These are phyloP conservation scores for Rhizophagus sp. DNA, from an alignment of 192 early-diverging fungal genomes.

Conservation along the genomic window DNA sequence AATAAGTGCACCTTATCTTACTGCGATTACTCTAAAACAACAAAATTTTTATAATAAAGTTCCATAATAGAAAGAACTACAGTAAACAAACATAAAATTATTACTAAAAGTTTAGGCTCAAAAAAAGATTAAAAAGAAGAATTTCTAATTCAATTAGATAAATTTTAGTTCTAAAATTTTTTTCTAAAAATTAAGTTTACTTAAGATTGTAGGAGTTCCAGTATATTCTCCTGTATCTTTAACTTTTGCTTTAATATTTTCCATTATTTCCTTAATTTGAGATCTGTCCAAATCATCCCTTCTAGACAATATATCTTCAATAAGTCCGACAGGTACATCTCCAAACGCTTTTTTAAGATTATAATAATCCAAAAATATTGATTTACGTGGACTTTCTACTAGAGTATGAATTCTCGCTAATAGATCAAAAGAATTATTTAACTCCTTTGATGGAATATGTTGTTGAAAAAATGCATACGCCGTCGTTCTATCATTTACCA, in stretches of 20 bases:
- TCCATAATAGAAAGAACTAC: neutral
- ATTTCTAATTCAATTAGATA: too few relatives aligned
- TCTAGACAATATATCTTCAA: conserved; percentile 87
- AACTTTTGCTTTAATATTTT: conserved; percentile 70
- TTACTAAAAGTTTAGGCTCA: too few relatives aligned
- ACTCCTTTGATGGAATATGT: conserved; percentile 71
- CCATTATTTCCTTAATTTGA: conserved; percentile 85
- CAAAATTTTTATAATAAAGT: conserved; percentile 71
- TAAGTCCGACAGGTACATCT: conserved; percentile 85
- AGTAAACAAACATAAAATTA: too few relatives aligned
- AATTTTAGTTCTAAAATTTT: neutral
- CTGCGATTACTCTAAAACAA: conserved; percentile 73
- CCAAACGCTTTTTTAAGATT: conserved; percentile 86
- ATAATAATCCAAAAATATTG: conserved; percentile 93
- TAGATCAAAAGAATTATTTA: conserved; percentile 78
- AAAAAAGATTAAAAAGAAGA: too few relatives aligned
- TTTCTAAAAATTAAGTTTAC: conserved; percentile 46
- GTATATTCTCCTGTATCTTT: conserved; percentile 53
- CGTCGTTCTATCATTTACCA: conserved; percentile 71
- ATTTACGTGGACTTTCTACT: conserved; percentile 76
- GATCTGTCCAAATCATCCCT: conserved; percentile 91
- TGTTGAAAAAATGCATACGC: conserved; percentile 79
- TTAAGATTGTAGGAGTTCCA: conserved; percentile 56
- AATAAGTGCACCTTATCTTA: conserved; percentile 88
- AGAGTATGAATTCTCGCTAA: conserved; percentile 81